These are phyloP conservation scores for sorghum (Sorghum bicolor) DNA, from an alignment of 176 grass and related monocot species.

Conservation along the genomic window Sorghum_bicolor_NCBIv3 NC_012875.2:48938501-48939000, in stretches of 20 bases:
- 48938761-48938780: not conserved
- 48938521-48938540: conserved; percentile 31
- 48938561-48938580: conserved; percentile 46
- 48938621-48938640: conserved; percentile 36
- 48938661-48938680: not conserved
- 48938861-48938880: conserved; percentile 38
- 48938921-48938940: not conserved
- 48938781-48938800: conserved; percentile 25
- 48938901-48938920: conserved; percentile 1
- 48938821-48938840: conserved; percentile 35
- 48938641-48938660: conserved; percentile 39
- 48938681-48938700: conserved; percentile 3
- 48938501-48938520: conserved; percentile 31
- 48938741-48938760: not conserved
- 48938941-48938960: not conserved
- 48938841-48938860: not conserved
- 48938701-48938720: conserved; percentile 24
- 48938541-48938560: conserved; percentile 38
- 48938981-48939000: too few species aligned
- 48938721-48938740: not conserved
- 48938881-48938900: not conserved
- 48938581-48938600: conserved; percentile 49
- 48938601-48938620: conserved; percentile 46
- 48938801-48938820: conserved; percentile 13
- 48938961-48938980: not conserved